phyloP scores from a whole-genome alignment of 257 asterid genomes.

The Solanum pennellii region DNA sequence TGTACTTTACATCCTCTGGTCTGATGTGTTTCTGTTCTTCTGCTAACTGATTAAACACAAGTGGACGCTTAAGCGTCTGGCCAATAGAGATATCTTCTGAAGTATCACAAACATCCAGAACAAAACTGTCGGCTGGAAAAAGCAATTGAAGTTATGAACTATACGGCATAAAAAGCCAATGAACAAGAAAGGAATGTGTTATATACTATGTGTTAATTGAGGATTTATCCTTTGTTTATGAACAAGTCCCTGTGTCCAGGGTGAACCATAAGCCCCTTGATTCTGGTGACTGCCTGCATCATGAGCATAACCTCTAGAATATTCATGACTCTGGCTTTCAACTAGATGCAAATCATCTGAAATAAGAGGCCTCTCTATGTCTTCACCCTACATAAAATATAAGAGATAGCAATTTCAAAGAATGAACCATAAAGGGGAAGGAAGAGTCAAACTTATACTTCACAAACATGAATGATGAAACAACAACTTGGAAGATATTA shows the following conservation, averaged over 20 bases:
- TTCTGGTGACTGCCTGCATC: slow-evolving; percentile 32
- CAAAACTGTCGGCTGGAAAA: slow-evolving; percentile 71
- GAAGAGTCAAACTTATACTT: not conserved
- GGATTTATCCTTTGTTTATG: slow-evolving; percentile 47
- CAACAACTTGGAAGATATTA: not conserved
- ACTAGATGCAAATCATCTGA: slow-evolving; percentile 40
- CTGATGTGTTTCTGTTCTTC: slow-evolving; percentile 13
- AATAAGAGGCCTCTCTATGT: slow-evolving; percentile 78
- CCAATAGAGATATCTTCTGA: slow-evolving; percentile 37
- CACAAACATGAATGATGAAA: not conserved
- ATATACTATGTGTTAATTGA: slow-evolving; percentile 52
- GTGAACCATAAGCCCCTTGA: slow-evolving; percentile 28
- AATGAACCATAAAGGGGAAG: not conserved
- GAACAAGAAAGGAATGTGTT: slow-evolving; percentile 6
- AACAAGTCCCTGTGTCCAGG: slow-evolving; percentile 28
- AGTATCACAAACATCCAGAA: slow-evolving; percentile 71
- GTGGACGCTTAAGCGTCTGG: slow-evolving; percentile 30
- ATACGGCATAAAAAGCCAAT: not conserved
- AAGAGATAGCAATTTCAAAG: slow-evolving; percentile 2
- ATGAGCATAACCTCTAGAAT: slow-evolving; percentile 21
- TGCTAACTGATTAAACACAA: slow-evolving; percentile 7
- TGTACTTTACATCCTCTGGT: slow-evolving; percentile 17
- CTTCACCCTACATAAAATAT: slow-evolving; percentile 53
- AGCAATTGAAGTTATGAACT: not conserved
- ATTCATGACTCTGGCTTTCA: slow-evolving; percentile 35